These are phyloP conservation scores for Boletus vinaceobasis DNA, from an alignment of 768 basidiomycete genomes.

Conservation along the genomic window DNA sequence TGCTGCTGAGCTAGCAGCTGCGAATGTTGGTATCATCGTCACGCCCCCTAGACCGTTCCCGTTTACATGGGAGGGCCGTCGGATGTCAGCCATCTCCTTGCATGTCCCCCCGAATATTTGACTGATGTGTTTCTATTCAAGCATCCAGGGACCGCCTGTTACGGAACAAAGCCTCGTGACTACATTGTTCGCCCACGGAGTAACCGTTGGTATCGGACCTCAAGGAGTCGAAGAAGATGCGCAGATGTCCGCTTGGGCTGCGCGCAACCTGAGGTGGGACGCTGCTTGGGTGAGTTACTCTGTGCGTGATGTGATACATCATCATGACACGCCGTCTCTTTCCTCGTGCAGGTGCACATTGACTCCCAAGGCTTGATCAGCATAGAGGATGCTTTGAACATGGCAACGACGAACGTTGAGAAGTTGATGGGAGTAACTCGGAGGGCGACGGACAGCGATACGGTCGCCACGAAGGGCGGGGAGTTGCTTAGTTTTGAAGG, in stretches of 20 bases:
- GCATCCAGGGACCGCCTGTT: slow-evolving; percentile 68
- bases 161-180: slow-evolving; percentile 68
- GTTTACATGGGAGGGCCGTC: slow-evolving; percentile 56
- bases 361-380: slow-evolving; percentile 40
- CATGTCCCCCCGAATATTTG: not conserved
- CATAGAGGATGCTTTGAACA: slow-evolving; percentile 36
- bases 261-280: slow-evolving; percentile 87
- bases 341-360: slow-evolving; percentile 27
- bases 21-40: slow-evolving; percentile 69
- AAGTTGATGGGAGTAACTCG: slow-evolving; percentile 36
- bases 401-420: slow-evolving; percentile 44
- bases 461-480: slow-evolving; percentile 42
- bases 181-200: slow-evolving; percentile 49
- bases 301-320: not conserved
- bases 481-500: slow-evolving; percentile 42
- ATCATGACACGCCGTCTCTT: not conserved
- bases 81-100: slow-evolving; percentile 46
- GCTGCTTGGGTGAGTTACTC: slow-evolving; percentile 84
- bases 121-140: slow-evolving; percentile 16
- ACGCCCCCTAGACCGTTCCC: slow-evolving; percentile 64
- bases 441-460: slow-evolving; percentile 26
- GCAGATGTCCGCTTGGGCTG: slow-evolving; percentile 77
- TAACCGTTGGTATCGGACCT: slow-evolving; percentile 60
- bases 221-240: slow-evolving; percentile 45
- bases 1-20: slow-evolving; percentile 46